Percentiles rank a stretch among this genome's conserved stretches.
phyloP scores from a whole-genome alignment of 768 basidiomycete genomes.

The Boletellus sp. region DNA sequence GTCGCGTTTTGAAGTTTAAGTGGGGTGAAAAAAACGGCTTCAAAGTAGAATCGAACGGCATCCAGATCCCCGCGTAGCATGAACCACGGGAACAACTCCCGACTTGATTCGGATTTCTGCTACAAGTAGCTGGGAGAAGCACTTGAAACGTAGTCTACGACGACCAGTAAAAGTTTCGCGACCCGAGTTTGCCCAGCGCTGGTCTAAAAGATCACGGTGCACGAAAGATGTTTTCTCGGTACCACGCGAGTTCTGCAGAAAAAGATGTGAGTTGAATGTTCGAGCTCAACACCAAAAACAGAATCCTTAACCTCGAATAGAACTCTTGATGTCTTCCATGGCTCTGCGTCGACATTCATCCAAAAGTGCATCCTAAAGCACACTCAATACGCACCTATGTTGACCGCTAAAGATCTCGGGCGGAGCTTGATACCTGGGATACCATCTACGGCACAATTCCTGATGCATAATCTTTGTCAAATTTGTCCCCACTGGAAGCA shows the following conservation, averaged over 20 bases:
- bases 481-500: background rate
- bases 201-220: slow-evolving; percentile 21
- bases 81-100: too few species aligned
- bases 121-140: too few species aligned
- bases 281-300: background rate
- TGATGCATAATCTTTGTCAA: slow-evolving; percentile 28
- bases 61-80: too few species aligned
- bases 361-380: background rate
- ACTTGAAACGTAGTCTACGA: too few species aligned
- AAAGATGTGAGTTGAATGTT: slow-evolving; percentile 1
- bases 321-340: slow-evolving; percentile 73
- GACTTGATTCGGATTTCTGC: too few species aligned
- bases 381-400: slow-evolving; percentile 51
- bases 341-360: slow-evolving; percentile 47
- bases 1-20: too few species aligned
- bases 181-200: too few species aligned
- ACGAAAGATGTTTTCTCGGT: slow-evolving; percentile 68
- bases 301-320: slow-evolving; percentile 57
- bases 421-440: slow-evolving; percentile 34
- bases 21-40: too few species aligned
- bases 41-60: too few species aligned
- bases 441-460: slow-evolving; percentile 79
- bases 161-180: too few species aligned
- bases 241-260: slow-evolving; percentile 70
- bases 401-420: slow-evolving; percentile 33